Base-by-base conservation (phyloP, 345 rosid species). In the Ceriops decandra region DNA sequence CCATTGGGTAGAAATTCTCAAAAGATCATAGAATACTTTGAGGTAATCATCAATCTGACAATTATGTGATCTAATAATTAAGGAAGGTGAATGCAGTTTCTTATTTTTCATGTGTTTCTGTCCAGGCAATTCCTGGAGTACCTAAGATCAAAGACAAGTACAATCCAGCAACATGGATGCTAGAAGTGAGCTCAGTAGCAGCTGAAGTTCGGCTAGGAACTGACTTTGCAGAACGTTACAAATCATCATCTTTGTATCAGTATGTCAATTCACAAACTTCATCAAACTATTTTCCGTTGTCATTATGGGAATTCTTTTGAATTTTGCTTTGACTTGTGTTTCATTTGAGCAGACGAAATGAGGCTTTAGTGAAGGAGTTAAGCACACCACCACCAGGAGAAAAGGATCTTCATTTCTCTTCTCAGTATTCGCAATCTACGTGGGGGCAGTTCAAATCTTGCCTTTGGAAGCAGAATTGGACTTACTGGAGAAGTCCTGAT, bases 91-190 rank as follows among this genome's bases (percentile, higher is more conserved):
- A 63, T 35, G 31, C 36, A 5, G 56, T 58, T 67, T 62, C 62
- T n/a, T 36, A 74, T 68, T 52, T 30, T 10, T 27, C 17, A 16
- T 28, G 1, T 17, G 11, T 52, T 9, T 5, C 42, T 58, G 47
- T 33, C n/a, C 76, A 86, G 93, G 80, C 74, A 1, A 83, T 89
- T 66, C 88, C 82, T n/a, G 90, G 90, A 60, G 83, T 85, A 22
- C 84, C 87, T 1, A 82, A 75, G 62, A 89, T 89, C 30, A 87
- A 83, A 64, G 93, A 86, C 0, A 86, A 84, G 73, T 84, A 87
- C 73, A 91, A 89, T 72, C 97, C 93, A 0, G 97, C 97, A 1
- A 89, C 96, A 53, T 89, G 96, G 96, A 89, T 89, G 96, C 81
- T 89, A 32, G 96, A 89, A 89, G 97, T 87, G 72, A 91, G 90